Evolutionary conservation across 148 eudicot species (phyloP), one percentile per base, ranked within the genome.

Genomic region (Simmondsia chinensis): DNA sequence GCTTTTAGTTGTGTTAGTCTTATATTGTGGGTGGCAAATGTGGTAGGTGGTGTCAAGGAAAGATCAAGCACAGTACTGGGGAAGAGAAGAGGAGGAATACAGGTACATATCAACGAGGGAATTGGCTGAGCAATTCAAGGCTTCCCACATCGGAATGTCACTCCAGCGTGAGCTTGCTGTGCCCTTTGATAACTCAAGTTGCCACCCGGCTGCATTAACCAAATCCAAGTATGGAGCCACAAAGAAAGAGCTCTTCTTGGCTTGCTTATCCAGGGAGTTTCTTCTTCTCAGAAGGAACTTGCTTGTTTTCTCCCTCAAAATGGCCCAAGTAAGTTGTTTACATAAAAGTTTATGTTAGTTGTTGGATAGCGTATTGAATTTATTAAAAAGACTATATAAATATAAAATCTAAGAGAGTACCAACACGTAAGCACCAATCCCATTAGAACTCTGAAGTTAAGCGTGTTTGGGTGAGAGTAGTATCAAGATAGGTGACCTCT

Each of bases 261-360:
- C 80, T 6, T 81, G 77, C 41, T 49, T 76, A 9, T 29, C 70
- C 2, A 81, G 80, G 45, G 89, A 81, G 35, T 55, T 72, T 64
- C 37, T 81, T 20, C 38, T 81, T 25, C 70, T 81, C 77, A 76
- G 76, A 46, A 54, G 77, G 11, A 81, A 76, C 58, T 48, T 73
- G 0, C 53, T 73, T 9, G 28, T 81, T n/a, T 81, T 64, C 52
- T 36, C 56, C 21, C 76, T 81, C 63, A 81, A 81, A 66, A 6
- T 36, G 8, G 17, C 39, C 16, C 53, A 61, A 52, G 57, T 61
- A 34, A 22, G 56, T 42, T 12, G 18, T 36, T 12, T 18, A 34
- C 15, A 14, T n/a, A n/a, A n/a, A n/a, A n/a, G n/a, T n/a, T n/a
- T n/a, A n/a, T n/a, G n/a, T n/a, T n/a, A n/a, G n/a, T n/a, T n/a